Evolutionary conservation across 2,329 filamentous ascomycete genomes (phyloP).

Genomic region (Grosmannia clavigera): DNA sequence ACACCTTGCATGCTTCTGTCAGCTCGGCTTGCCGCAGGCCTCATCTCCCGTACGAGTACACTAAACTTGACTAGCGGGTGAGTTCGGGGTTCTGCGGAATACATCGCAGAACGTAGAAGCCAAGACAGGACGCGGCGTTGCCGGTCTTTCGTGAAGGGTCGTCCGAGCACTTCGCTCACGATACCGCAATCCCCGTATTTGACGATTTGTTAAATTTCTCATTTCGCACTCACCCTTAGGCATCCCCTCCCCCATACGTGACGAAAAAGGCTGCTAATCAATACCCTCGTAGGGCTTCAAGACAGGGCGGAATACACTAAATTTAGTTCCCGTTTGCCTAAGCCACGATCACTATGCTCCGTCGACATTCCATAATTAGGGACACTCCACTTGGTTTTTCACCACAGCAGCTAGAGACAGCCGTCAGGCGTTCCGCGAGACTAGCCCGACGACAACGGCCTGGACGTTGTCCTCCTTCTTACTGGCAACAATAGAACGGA

Average conservation of each 20-base stretch:
- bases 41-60: neutral
- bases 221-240: neutral
- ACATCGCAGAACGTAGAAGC: neutral
- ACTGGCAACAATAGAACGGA: neutral
- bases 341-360: neutral
- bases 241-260: neutral
- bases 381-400: neutral
- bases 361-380: neutral
- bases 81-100: neutral
- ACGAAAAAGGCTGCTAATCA: neutral
- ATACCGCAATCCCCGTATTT: neutral
- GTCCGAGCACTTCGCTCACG: neutral
- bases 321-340: neutral
- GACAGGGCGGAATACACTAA: neutral
- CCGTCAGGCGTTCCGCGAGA: neutral
- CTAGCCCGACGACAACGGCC: neutral
- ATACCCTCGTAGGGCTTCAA: neutral
- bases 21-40: neutral
- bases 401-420: neutral
- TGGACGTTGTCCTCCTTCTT: neutral
- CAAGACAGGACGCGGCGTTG: neutral
- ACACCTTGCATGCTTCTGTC: neutral
- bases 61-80: neutral
- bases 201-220: neutral
- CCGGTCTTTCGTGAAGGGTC: neutral